A percentile compares a stretch with the other conserved stretches of the same genome.
phyloP scores from a whole-genome alignment of 345 rosid species.

The Camelina sativa region DNA sequence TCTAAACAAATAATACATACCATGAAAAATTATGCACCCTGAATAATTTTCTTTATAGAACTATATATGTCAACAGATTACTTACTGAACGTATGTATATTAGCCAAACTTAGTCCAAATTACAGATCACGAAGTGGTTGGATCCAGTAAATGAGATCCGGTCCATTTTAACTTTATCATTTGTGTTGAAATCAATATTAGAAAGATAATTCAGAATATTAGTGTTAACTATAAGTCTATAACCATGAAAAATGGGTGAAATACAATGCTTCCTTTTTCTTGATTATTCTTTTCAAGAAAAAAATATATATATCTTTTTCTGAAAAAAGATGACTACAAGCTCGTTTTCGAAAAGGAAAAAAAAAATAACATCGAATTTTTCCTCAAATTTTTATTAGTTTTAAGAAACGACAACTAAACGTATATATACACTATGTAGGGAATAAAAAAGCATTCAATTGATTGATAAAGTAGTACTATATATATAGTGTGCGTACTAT shows the following conservation, averaged over 20 bases:
- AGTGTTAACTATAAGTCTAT: not conserved
- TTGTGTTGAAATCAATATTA: conserved; percentile 1
- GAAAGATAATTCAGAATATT: not conserved
- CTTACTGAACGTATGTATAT: not conserved
- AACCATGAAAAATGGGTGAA: conserved; percentile 21
- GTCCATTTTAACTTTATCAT: conserved; percentile 1
- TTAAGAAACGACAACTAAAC: not conserved
- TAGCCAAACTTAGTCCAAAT: not conserved
- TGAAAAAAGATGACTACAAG: not conserved
- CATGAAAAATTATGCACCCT: not conserved
- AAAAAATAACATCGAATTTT: not conserved
- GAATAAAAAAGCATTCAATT: not conserved
- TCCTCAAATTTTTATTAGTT: not conserved
- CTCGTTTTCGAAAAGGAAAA: not conserved
- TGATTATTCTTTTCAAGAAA: not conserved
- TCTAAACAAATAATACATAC: conserved; percentile 2
- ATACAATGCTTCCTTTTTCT: not conserved
- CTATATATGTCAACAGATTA: not conserved
- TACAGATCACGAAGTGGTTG: conserved; percentile 17
- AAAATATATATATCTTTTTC: not conserved
- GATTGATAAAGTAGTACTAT: not conserved
- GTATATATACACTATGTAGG: not conserved
- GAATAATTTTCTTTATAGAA: not conserved
- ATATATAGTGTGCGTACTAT: not conserved
- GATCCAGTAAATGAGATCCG: conserved; percentile 18